Percentiles rank a stretch among this genome's conserved stretches.
These are phyloP conservation scores for Apiotrichum laibachii DNA, from an alignment of 1,284 basidiomycete species.

Conservation along the genomic window DNA sequence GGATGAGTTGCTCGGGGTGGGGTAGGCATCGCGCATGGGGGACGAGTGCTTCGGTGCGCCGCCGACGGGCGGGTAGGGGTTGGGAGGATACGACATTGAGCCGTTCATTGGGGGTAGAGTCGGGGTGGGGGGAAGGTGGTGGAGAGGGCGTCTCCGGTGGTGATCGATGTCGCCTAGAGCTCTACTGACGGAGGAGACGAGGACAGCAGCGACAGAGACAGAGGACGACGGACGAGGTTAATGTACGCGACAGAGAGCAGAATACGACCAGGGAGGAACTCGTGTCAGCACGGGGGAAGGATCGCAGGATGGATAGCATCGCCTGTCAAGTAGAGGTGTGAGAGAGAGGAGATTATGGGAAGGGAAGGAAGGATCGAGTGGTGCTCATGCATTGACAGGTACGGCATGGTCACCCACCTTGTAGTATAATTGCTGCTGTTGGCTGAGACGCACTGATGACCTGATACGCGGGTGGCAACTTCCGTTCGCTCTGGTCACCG, in stretches of 20 bases:
- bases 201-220: not conserved
- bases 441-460: conserved; percentile 11
- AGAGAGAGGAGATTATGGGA: not conserved
- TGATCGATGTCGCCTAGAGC: too few relatives aligned
- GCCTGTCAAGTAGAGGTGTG: conserved; percentile 3
- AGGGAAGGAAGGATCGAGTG: not conserved
- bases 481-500: conserved; percentile 12
- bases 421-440: not conserved
- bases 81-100: conserved; percentile 8
- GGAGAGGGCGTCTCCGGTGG: conserved; percentile 4
- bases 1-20: conserved; percentile 13
- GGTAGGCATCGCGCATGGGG: conserved; percentile 15
- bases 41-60: conserved; percentile 2
- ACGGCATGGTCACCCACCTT: conserved; percentile 20
- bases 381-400: conserved; percentile 5
- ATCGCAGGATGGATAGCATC: conserved; percentile 7
- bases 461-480: conserved; percentile 6
- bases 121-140: conserved; percentile 19
- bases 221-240: not conserved
- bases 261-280: not conserved
- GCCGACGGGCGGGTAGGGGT: conserved; percentile 8
- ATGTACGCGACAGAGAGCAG: not conserved
- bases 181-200: conserved; percentile 1
- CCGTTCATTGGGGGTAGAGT: conserved; percentile 2
- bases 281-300: conserved; percentile 10